Evolutionary conservation across 345 rosid species (phyloP), one percentile per base, ranked within the genome.

Genomic region (Eucalyptus curtisii): DNA sequence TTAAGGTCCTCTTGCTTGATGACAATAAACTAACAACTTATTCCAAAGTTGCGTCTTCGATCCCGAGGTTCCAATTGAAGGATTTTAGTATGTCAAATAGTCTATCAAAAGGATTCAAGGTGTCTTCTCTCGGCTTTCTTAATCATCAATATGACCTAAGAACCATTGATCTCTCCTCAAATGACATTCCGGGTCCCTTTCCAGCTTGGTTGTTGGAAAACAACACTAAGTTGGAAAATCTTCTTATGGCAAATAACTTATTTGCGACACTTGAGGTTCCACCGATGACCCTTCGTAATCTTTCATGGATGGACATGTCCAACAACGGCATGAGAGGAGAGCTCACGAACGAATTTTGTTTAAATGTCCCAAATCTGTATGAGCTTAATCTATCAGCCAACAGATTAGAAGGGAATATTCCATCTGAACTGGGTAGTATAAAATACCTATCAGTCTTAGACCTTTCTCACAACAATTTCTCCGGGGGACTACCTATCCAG

Each of bases 401-500:
- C 0, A 8, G 11, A 20, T 53, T 20, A 1, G 27, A 53, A 53
- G 59, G 59, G 27, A 53, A 20, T 8, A 53, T 53, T 22, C 59
- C 59, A 53, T 53, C 11, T 22, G 2, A 53, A 53, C 27, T 53
- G 59, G 2, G 5, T 53, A 22, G 2, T 19, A 53, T 53, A 8
- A 53, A 20, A 4, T 55, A 1, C 30, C 13, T 55, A 55, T 20
- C 0, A 1, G 0, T 2, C 61, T 55, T 57, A 57, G 64, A 57
- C 64, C n/a, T 57, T 2, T 57, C n/a, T 0, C 11, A 10, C 64
- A 57, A 57, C 13, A 24, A 57, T 24, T 57, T 57, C 64, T 57
- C 61, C 1, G 7, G n/a, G 6, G n/a, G 13, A 57, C n/a, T 57
- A 57, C 64, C 64, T 57, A 5, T 57, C n/a, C 2, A 10, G 3